Evolutionary conservation across 345 rosid species (phyloP).

Genomic region (Salix koriyanagi): DNA sequence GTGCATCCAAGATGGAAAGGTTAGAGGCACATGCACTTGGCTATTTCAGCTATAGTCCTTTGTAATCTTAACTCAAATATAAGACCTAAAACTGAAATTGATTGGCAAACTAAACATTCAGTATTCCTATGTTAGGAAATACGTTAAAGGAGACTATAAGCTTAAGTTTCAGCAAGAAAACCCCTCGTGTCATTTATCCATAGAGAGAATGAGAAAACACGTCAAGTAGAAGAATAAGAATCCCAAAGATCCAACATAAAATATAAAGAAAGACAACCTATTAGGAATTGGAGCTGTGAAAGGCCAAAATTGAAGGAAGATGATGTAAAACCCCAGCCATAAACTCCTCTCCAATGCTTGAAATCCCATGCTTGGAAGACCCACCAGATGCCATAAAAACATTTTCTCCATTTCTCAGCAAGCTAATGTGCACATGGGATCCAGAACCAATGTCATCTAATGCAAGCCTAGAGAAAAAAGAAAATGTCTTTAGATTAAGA

Average conservation of each 20-base stretch:
- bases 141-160: too few species aligned
- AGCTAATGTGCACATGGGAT: conserved; percentile 86
- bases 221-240: background rate
- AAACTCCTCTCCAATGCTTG: conserved; percentile 63
- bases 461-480: conserved; percentile 50
- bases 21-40: background rate
- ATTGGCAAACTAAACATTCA: background rate
- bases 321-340: conserved; percentile 92
- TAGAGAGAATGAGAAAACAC: background rate
- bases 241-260: background rate
- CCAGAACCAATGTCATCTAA: conserved; percentile 89
- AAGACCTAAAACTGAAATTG: background rate
- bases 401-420: conserved; percentile 74
- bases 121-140: too few species aligned
- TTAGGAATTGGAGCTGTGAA: conserved; percentile 90
- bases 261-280: conserved; percentile 42
- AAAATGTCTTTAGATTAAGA: background rate
- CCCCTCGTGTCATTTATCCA: background rate
- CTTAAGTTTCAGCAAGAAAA: background rate
- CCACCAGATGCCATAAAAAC: conserved; percentile 65
- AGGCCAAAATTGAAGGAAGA: conserved; percentile 81
- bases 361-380: conserved; percentile 70
- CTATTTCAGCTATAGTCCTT: background rate
- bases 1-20: background rate
- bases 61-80: background rate